phyloP scores from a whole-genome alignment of 352 stramenopile genomes.

The Globisporangium spinosum region DNA sequence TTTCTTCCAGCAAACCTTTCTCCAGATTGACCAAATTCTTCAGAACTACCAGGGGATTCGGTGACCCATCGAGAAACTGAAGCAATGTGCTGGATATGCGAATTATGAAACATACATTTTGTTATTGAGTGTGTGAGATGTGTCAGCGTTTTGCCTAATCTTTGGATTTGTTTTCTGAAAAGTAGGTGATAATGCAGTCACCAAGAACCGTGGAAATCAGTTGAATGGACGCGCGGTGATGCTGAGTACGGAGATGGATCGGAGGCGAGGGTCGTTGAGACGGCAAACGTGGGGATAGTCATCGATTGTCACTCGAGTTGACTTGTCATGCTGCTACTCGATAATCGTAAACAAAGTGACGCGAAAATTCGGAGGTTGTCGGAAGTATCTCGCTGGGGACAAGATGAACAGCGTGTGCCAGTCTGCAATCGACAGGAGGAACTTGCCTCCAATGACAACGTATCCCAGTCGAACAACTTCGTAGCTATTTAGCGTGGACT shows the following conservation, averaged over 20 bases:
- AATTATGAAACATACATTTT: not conserved
- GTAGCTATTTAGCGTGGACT: constrained; percentile 14
- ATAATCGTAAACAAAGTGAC: constrained; percentile 27
- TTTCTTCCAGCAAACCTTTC: constrained; percentile 65
- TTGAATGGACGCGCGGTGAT: constrained; percentile 18
- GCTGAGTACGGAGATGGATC: constrained; percentile 17
- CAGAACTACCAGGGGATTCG: constrained; percentile 48
- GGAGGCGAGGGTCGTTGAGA: constrained; percentile 29
- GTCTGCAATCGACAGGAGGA: constrained; percentile 19
- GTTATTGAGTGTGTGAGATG: not conserved
- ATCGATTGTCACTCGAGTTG: constrained; percentile 3
- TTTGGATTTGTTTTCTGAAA: not conserved
- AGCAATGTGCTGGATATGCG: not conserved
- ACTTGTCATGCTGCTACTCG: not conserved
- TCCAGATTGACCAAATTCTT: constrained; percentile 68
- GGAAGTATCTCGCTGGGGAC: constrained; percentile 16
- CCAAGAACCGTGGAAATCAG: not conserved
- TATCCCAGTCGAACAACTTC: constrained; percentile 21
- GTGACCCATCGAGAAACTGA: not conserved
- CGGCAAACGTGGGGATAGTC: constrained; percentile 24
- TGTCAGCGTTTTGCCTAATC: not conserved
- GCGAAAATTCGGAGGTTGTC: constrained; percentile 25
- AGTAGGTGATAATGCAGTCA: not conserved
- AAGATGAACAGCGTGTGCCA: constrained; percentile 26
- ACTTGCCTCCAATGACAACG: constrained; percentile 17